Percentiles rank a stretch among this genome's conserved stretches.
These are phyloP conservation scores for Apiospora phragmitis DNA, from an alignment of 2,329 filamentous ascomycete genomes.

Conservation along the genomic window DNA sequence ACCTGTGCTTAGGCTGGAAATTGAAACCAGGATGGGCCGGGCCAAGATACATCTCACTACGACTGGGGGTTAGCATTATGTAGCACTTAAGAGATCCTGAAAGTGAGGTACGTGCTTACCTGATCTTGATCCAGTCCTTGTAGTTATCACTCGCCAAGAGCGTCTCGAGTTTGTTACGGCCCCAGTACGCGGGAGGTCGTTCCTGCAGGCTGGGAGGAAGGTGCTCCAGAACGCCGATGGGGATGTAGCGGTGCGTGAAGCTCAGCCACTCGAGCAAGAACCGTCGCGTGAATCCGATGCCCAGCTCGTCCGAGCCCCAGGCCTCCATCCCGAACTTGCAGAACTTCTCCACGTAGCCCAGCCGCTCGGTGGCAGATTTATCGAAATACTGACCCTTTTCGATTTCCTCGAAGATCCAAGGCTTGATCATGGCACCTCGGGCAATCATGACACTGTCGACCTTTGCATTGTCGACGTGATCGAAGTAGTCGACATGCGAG, in stretches of 20 bases:
- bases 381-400: conserved; percentile 89
- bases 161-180: conserved; percentile 91
- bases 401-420: conserved; percentile 98
- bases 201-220: conserved; percentile 89
- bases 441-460: conserved; percentile 97
- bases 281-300: conserved; percentile 83
- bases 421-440: conserved; percentile 94
- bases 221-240: conserved; percentile 83
- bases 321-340: conserved; percentile 86
- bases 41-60: conserved; percentile 95
- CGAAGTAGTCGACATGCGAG: conserved; percentile 84
- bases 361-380: conserved; percentile 85
- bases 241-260: conserved; percentile 90
- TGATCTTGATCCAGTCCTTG: conserved; percentile 98
- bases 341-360: conserved; percentile 86
- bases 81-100: too few species aligned
- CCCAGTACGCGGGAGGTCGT: conserved; percentile 78
- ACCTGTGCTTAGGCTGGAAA: conserved; percentile 98
- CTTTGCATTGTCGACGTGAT: conserved; percentile 72
- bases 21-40: conserved; percentile 87
- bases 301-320: conserved; percentile 95
- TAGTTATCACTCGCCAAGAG: conserved; percentile 88
- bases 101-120: conserved; percentile 55
- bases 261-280: conserved; percentile 96
- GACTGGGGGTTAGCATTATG: neutral